Evolutionary conservation across 495 filamentous ascomycete genomes (phyloP).

Genomic region (Tuber umbilicatum): DNA sequence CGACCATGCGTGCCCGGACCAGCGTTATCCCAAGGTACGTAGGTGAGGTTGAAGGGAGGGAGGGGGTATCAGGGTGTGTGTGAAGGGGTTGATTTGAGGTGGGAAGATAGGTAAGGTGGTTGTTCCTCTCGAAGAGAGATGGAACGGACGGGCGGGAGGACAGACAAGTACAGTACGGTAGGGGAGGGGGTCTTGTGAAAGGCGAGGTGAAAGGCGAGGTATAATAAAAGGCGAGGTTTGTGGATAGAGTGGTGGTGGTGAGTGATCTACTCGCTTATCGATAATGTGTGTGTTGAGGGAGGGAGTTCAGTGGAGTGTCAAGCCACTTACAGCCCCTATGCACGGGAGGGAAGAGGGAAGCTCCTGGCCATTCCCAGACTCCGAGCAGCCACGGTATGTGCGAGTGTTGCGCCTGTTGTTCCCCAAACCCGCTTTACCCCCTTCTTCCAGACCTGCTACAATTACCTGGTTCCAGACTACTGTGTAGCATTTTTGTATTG

Average conservation of each 20-base stretch:
- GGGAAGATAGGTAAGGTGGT: not conserved
- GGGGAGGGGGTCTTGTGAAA: not conserved
- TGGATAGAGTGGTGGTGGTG: not conserved
- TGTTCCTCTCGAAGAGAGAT: not conserved
- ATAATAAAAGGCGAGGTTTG: not conserved
- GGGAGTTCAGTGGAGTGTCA: not conserved
- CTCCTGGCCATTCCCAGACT: not conserved
- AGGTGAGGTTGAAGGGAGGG: not conserved
- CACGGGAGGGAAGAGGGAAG: not conserved
- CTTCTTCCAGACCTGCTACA: not conserved
- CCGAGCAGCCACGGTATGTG: not conserved
- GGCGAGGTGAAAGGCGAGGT: not conserved
- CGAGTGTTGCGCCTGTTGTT: not conserved
- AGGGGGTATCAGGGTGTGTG: not conserved
- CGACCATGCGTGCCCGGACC: not conserved
- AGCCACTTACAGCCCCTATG: not conserved
- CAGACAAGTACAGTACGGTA: not conserved
- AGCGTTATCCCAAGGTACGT: not conserved
- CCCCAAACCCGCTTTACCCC: not conserved
- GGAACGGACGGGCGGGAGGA: not conserved
- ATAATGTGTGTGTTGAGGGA: slow-evolving; percentile 1
- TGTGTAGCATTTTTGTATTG: not conserved
- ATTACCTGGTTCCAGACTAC: not conserved
- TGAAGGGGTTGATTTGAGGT: not conserved
- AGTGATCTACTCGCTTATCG: slow-evolving; percentile 5